Conservation (phyloP, 345 rosid species). For the Citropsis articulata region DNA sequence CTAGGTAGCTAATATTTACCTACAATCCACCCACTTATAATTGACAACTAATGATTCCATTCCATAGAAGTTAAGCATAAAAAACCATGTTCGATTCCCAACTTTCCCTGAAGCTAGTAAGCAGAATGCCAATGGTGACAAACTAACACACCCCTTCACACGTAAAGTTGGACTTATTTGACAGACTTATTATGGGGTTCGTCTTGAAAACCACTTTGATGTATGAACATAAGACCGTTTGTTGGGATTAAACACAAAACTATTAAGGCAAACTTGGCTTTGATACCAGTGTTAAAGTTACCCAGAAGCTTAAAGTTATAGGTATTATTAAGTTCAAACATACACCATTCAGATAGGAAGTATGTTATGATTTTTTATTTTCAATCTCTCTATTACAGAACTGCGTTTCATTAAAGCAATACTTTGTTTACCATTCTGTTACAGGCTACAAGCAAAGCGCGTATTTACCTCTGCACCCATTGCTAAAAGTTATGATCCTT, state of each 20-base stretch:
- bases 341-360: neutral
- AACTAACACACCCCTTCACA: neutral
- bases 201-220: neutral
- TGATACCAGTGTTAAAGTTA: neutral
- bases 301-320: neutral
- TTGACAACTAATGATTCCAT: neutral
- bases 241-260: neutral
- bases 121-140: neutral
- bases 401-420: neutral
- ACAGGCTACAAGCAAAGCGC: conserved; percentile 48
- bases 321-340: neutral
- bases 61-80: neutral
- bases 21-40: neutral
- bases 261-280: neutral
- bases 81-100: neutral
- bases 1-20: neutral
- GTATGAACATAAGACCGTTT: neutral
- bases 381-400: neutral
- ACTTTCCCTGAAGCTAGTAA: neutral
- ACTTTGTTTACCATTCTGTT: neutral
- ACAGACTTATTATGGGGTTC: neutral
- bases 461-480: conserved; percentile 76
- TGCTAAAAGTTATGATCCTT: conserved; percentile 45
- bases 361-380: neutral
- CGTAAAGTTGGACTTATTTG: neutral